Base-by-base conservation (phyloP, 2,329 filamentous ascomycete genomes). In the Calcarisporium arbuscula region DNA sequence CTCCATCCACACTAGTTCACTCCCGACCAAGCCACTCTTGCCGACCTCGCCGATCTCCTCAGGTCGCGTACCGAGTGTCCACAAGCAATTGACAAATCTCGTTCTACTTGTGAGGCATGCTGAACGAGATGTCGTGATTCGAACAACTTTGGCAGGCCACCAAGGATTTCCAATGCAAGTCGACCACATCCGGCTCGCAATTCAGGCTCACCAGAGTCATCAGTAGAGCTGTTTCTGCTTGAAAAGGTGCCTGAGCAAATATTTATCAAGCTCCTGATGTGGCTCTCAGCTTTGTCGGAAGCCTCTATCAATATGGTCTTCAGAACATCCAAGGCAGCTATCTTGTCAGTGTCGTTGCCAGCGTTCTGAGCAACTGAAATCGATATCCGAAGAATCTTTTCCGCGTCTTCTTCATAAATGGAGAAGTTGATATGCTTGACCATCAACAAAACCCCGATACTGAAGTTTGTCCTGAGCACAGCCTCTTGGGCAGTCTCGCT, bases 41-140 rank as follows among this genome's bases (percentile, higher is more conserved):
- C 70, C 38, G 53, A 44, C 34, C 72, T 59, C 14, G 74, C 73
- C 30, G 58, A 60, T 36, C 59, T 65, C 30, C 74, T 61, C 28
- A 77, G 61, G 40, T 72, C 70, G 28, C 74, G 59, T 8, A 74
- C 67, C 6, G 57, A 52, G 42, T 77, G 72, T 2, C 73, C 74
- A 32, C 72, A 74, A 2, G 72, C 71, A 8, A 58, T 45, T 2
- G 66, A 64, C 39, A 78, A 47, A 33, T 71, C 62, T 5, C 67
- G 58, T 39, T 66, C 58, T 28, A 74, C 60, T 34, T 54, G 56
- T 19, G 60, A 60, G 28, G 62, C 61, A 42, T 66, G 60, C 0
- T 65, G 56, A 31, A 72, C 44, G 15, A 76, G 47, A 30, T 67
- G 52, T 6, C 62, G 55, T 9, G 66, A 57, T 38, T 75, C 72